Evolutionary conservation across 495 filamentous ascomycete species (phyloP).

Genomic region (Lepidopterella palustris): DNA sequence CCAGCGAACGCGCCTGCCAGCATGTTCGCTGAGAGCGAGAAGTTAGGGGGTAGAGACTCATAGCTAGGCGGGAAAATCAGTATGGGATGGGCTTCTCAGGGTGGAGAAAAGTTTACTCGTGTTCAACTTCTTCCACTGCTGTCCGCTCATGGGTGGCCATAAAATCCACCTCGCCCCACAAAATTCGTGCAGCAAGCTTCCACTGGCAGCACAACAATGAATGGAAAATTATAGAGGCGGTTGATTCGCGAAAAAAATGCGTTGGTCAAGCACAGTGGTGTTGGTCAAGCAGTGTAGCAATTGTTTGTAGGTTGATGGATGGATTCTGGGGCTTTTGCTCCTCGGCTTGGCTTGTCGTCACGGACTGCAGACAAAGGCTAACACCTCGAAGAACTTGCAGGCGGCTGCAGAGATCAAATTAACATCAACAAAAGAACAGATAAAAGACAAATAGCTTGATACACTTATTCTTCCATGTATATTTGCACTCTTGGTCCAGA

Average conservation of each 20-base stretch:
- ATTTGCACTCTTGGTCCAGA: no score
- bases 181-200: constrained; percentile 9
- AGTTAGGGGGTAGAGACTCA: constrained; percentile 65
- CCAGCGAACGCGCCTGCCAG: constrained; percentile 92
- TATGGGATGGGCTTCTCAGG: background rate
- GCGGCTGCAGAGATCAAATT: background rate
- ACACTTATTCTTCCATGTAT: no score
- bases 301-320: background rate
- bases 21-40: constrained; percentile 70
- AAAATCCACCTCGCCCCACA: constrained; percentile 13
- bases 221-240: background rate
- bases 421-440: background rate
- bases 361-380: background rate
- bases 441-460: no score
- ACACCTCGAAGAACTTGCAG: background rate
- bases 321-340: background rate
- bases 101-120: constrained; percentile 30
- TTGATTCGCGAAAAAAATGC: background rate
- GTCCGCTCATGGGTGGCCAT: constrained; percentile 38
- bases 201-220: background rate
- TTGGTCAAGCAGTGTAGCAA: background rate
- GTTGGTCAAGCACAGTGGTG: background rate
- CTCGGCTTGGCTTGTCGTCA: background rate
- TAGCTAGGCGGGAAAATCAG: constrained; percentile 41
- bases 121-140: constrained; percentile 33